Evolutionary conservation across 108 stramenopile genomes (phyloP), one percentile per base, ranked within the genome.

Genomic region (Stephanodiscus minutulus): DNA sequence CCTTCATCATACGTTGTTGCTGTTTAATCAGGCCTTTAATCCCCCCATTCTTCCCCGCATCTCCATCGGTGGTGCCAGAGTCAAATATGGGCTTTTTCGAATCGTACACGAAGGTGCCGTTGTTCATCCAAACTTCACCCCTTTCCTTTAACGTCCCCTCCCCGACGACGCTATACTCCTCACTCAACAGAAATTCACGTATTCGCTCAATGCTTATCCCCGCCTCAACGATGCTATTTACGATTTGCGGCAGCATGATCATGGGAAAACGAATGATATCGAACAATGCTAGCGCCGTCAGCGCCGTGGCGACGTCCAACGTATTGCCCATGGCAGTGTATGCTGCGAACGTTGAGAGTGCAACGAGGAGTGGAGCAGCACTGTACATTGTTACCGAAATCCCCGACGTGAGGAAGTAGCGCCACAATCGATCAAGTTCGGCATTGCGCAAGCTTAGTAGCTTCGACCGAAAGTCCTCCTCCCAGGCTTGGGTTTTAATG

Each of bases 401-500:
- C 10, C 76, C 70, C 2, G 56, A 56, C 7, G 74, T 74, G 35
- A 88, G 53, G 36, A 86, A 69, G 63, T 97, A 97, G 8, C 68
- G 20, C 28, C 65, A 63, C 65, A 97, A 74, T 15, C 76, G 60
- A 6, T 20, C 12, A n/a, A 97, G 70, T 73, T 98, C 98, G 3
- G 49, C 37, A 10, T 86, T 68, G 22, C 98, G 88, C 27, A 96
- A 71, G 0, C 64, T 46, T 28, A 74, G 9, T 21, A 93, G 83
- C 61, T 82, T 67, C 20, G 73, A 55, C 33, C 70, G 68, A 79
- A 94, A 94, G 36, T 86, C 64, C 44, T 84, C 83, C 75, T 97
- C 96, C 96, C 96, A 98, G 11, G 93, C 98, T 71, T 96, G 92
- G 15, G 96, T 78, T 79, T 98, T 98, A 77, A 98, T 81, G 39